These are phyloP conservation scores for Balakata baccata DNA, from an alignment of 345 rosid genomes.

Conservation along the genomic window DNA sequence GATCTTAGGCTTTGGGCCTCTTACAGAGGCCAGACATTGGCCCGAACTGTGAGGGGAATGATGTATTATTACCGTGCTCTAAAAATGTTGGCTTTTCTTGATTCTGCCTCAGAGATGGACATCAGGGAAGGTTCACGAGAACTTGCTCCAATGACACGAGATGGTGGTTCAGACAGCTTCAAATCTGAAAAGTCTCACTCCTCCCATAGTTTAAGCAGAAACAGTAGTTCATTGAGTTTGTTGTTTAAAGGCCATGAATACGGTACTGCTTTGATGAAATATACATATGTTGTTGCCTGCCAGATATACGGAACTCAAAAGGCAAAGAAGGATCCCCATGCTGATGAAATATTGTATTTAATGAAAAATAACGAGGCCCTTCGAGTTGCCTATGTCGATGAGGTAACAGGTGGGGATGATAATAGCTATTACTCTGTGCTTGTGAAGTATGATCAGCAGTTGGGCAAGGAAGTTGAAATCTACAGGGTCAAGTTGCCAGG, in stretches of 20 bases:
- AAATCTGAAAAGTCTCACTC: slow-evolving; percentile 45
- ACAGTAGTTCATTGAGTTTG: slow-evolving; percentile 50
- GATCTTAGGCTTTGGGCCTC: slow-evolving; percentile 98
- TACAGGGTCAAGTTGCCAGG: slow-evolving; percentile 94
- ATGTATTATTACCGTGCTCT: slow-evolving; percentile 97
- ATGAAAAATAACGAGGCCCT: slow-evolving; percentile 90
- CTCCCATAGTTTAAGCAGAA: slow-evolving; percentile 61
- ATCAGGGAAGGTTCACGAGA: slow-evolving; percentile 69
- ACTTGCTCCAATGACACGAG: slow-evolving; percentile 68
- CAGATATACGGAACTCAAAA: slow-evolving; percentile 92
- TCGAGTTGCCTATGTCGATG: slow-evolving; percentile 94
- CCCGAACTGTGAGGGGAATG: slow-evolving; percentile 97
- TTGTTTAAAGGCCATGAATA: slow-evolving; percentile 78
- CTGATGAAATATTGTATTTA: slow-evolving; percentile 75
- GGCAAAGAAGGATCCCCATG: slow-evolving; percentile 83
- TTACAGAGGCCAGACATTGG: slow-evolving; percentile 93
- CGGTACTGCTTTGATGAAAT: slow-evolving; percentile 94
- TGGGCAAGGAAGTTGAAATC: slow-evolving; percentile 81
- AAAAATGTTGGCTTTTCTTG: slow-evolving; percentile 89
- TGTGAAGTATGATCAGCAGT: slow-evolving; percentile 77
- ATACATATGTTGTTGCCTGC: slow-evolving; percentile 89
- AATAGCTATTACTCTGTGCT: slow-evolving; percentile 86
- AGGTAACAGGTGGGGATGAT: slow-evolving; percentile 58
- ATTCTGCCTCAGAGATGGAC: slow-evolving; percentile 96
- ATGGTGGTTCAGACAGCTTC: slow-evolving; percentile 37